These are phyloP conservation scores for Thelonectria blattea DNA, from an alignment of 2,329 filamentous ascomycete species.

Conservation along the genomic window DNA sequence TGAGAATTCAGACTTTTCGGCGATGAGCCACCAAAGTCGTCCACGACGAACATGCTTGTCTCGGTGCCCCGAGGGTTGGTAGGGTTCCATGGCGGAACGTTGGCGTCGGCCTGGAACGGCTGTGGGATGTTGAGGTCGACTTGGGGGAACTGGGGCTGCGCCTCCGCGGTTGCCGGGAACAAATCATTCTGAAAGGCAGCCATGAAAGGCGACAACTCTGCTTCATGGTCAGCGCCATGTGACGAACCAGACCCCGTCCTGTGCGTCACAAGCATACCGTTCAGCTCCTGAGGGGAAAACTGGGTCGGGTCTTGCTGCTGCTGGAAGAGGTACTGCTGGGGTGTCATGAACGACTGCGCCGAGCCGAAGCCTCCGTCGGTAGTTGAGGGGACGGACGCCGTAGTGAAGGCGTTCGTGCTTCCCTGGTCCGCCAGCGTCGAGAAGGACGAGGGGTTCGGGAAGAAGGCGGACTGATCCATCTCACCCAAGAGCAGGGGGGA, in stretches of 20 bases:
- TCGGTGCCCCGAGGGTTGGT: slow-evolving; percentile 41
- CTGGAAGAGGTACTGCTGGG: slow-evolving; percentile 48
- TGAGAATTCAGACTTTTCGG: slow-evolving; percentile 40
- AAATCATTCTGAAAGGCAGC: slow-evolving; percentile 41
- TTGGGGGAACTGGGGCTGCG: slow-evolving; percentile 39
- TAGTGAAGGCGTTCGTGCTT: slow-evolving; percentile 39
- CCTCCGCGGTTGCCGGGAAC: slow-evolving; percentile 32
- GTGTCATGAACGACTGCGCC: slow-evolving; percentile 43
- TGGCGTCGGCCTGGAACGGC: slow-evolving; percentile 43
- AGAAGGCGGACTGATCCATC: slow-evolving; percentile 45
- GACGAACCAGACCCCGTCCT: slow-evolving; percentile 13
- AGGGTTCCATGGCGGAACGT: slow-evolving; percentile 52
- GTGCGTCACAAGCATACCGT: slow-evolving; percentile 32
- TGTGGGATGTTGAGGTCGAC: slow-evolving; percentile 47
- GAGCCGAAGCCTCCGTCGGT: slow-evolving; percentile 43
- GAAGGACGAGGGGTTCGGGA: slow-evolving; percentile 44
- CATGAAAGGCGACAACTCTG: slow-evolving; percentile 42
- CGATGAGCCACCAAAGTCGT: slow-evolving; percentile 48
- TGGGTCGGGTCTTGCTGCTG: slow-evolving; percentile 36
- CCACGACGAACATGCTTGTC: slow-evolving; percentile 46
- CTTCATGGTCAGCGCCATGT: slow-evolving; percentile 30
- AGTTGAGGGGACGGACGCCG: slow-evolving; percentile 24
- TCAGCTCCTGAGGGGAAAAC: slow-evolving; percentile 33
- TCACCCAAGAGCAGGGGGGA: slow-evolving; percentile 52
- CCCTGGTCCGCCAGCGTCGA: slow-evolving; percentile 29